phyloP scores from a whole-genome alignment of 2,329 filamentous ascomycete species.

The Tolypocladium guangdongense region DNA sequence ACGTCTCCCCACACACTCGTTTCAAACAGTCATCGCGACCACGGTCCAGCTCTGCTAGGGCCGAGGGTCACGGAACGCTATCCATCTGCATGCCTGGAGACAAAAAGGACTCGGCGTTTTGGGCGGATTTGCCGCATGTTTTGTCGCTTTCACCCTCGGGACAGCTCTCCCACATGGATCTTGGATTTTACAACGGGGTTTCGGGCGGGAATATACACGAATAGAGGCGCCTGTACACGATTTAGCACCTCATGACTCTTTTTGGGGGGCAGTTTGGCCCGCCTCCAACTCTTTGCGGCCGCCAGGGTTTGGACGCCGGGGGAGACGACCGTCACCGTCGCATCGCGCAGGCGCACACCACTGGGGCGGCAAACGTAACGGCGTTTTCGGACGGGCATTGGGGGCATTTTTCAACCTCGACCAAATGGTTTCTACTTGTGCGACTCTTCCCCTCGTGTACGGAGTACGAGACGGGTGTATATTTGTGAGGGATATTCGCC shows the following conservation, averaged over 20 bases:
- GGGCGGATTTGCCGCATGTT: neutral
- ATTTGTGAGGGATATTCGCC: neutral
- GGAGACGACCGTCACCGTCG: neutral
- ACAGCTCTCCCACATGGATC: neutral
- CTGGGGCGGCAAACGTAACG: neutral
- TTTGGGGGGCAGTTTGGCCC: neutral
- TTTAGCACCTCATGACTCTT: conserved; percentile 2
- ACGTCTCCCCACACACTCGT: neutral
- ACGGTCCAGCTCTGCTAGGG: neutral
- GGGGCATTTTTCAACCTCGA: neutral
- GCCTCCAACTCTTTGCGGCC: neutral
- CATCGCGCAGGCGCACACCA: neutral
- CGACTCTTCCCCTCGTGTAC: neutral
- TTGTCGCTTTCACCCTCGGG: neutral
- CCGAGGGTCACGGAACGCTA: neutral
- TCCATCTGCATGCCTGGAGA: too few species aligned
- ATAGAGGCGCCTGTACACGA: conserved; percentile 1
- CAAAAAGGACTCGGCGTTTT: neutral
- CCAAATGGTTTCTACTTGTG: neutral
- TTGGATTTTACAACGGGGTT: neutral
- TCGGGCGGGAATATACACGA: neutral
- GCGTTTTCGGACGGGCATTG: neutral
- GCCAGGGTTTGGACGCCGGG: neutral
- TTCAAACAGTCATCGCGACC: neutral
- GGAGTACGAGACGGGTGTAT: neutral